A percentile compares a stretch with the other conserved stretches of the same genome.
Evolutionary conservation across 371 early-diverging fungal genomes (phyloP).

Genomic region (Zopfochytrium polystomum): DNA sequence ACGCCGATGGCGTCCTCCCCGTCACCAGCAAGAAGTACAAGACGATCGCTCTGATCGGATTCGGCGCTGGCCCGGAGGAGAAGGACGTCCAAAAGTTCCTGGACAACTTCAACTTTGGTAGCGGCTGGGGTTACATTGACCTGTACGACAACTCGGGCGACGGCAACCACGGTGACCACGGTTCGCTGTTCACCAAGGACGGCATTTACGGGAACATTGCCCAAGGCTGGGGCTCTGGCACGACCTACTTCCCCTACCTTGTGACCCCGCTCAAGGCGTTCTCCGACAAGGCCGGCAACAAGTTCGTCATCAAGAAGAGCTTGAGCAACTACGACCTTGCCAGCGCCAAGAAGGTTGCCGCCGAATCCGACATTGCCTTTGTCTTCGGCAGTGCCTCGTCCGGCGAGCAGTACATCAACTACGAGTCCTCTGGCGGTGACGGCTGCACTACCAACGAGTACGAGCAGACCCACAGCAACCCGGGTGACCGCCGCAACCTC

Average conservation of each 20-base stretch:
- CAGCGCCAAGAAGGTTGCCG: constrained; percentile 39
- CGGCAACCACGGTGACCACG: too few relatives aligned
- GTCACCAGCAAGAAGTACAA: constrained; percentile 11
- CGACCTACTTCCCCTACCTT: constrained; percentile 58
- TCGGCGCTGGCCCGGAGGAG: constrained; percentile 43
- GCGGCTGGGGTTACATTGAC: too few relatives aligned
- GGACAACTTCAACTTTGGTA: too few relatives aligned
- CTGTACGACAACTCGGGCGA: constrained; percentile 59
- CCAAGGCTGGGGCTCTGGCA: constrained; percentile 67
- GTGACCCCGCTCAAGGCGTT: too few relatives aligned
- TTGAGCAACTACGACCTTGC: constrained; percentile 46
- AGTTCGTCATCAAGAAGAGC: constrained; percentile 31
- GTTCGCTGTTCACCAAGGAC: too few relatives aligned
- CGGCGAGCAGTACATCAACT: constrained; percentile 53
- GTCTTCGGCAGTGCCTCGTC: constrained; percentile 58
- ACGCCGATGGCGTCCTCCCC: constrained; percentile 42
- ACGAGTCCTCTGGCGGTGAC: constrained; percentile 57
- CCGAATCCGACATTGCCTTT: constrained; percentile 50
- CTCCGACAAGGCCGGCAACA: constrained; percentile 31
- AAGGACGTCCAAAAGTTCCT: too few relatives aligned
- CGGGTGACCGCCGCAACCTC: constrained; percentile 59
- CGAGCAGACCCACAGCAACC: constrained; percentile 47
- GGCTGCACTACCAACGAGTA: too few relatives aligned
- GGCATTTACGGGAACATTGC: constrained; percentile 52
- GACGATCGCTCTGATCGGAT: constrained; percentile 51